A percentile compares a stretch with the other conserved stretches of the same genome.
phyloP scores from a whole-genome alignment of 352 stramenopile genomes.

The Phytophthora macrochlamydospora region DNA sequence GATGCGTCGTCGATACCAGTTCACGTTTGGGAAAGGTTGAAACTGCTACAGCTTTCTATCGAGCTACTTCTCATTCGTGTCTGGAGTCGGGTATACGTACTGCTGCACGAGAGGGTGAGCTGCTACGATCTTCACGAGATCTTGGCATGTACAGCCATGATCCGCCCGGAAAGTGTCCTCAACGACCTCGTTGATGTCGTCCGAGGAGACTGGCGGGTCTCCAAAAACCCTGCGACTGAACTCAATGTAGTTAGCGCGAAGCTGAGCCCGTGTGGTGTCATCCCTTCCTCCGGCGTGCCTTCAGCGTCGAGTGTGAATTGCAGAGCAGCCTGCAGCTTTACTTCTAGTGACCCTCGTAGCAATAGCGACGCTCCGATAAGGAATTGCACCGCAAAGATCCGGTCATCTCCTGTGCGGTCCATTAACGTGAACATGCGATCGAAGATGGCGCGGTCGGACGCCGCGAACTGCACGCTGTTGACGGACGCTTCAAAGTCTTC shows the following conservation, averaged over 20 bases:
- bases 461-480: conserved; percentile 45
- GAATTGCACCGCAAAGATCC: conserved; percentile 47
- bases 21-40: conserved; percentile 42
- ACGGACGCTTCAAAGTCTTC: conserved; percentile 45
- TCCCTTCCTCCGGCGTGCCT: neutral
- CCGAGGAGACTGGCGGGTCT: conserved; percentile 44
- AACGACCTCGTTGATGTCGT: conserved; percentile 34
- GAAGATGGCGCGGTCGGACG: conserved; percentile 54
- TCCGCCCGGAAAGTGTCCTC: conserved; percentile 9
- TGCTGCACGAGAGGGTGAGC: conserved; percentile 50
- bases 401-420: conserved; percentile 63
- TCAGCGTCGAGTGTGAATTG: conserved; percentile 27
- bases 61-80: neutral
- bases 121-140: conserved; percentile 36
- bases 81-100: conserved; percentile 34
- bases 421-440: conserved; percentile 65
- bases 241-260: conserved; percentile 57
- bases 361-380: conserved; percentile 47
- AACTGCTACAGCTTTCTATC: neutral
- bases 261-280: conserved; percentile 33
- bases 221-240: conserved; percentile 60
- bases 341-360: conserved; percentile 43
- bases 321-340: conserved; percentile 46
- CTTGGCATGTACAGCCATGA: conserved; percentile 8
- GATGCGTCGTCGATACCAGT: conserved; percentile 60